Conservation (phyloP, 2,329 filamentous ascomycete genomes). For the Sclerotinia minor region DNA sequence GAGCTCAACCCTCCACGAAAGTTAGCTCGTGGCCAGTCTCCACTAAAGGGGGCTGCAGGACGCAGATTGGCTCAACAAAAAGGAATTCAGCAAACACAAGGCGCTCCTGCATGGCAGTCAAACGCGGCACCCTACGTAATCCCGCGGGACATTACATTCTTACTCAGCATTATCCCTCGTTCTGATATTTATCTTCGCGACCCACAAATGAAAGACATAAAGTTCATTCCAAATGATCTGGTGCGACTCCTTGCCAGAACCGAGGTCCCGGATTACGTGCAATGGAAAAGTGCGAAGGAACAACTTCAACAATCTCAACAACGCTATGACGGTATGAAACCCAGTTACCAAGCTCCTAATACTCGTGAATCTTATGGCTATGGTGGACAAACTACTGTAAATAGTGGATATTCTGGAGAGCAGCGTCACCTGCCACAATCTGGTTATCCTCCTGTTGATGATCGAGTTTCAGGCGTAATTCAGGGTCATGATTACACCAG, state of each 20-base stretch:
- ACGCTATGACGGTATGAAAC: slow-evolving; percentile 38
- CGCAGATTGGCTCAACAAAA: slow-evolving; percentile 72
- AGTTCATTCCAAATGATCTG: slow-evolving; percentile 69
- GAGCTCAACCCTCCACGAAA: slow-evolving; percentile 77
- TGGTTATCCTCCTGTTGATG: slow-evolving; percentile 21
- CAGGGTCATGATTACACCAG: slow-evolving; percentile 25
- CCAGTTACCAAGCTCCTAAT: slow-evolving; percentile 23
- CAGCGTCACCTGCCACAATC: background rate
- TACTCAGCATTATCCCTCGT: slow-evolving; percentile 63
- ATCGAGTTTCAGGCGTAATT: slow-evolving; percentile 27
- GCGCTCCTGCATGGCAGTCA: slow-evolving; percentile 41
- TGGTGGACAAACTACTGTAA: slow-evolving; percentile 3
- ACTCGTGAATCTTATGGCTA: slow-evolving; percentile 17
- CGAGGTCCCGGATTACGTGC: slow-evolving; percentile 60
- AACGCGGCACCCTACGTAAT: slow-evolving; percentile 57
- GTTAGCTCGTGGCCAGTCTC: slow-evolving; percentile 83
- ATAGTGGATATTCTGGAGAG: slow-evolving; percentile 21
- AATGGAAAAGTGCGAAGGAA: slow-evolving; percentile 52
- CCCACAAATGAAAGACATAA: slow-evolving; percentile 34
- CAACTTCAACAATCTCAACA: slow-evolving; percentile 27
- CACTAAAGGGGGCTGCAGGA: slow-evolving; percentile 86
- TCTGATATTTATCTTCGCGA: slow-evolving; percentile 68
- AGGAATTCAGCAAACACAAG: slow-evolving; percentile 58
- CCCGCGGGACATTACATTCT: slow-evolving; percentile 63
- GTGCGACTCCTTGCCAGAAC: slow-evolving; percentile 71